Percentiles rank a stretch among this genome's conserved stretches.
These are phyloP conservation scores for Silybum marianum DNA, from an alignment of 129 eudicot species.

Conservation along the genomic window DNA sequence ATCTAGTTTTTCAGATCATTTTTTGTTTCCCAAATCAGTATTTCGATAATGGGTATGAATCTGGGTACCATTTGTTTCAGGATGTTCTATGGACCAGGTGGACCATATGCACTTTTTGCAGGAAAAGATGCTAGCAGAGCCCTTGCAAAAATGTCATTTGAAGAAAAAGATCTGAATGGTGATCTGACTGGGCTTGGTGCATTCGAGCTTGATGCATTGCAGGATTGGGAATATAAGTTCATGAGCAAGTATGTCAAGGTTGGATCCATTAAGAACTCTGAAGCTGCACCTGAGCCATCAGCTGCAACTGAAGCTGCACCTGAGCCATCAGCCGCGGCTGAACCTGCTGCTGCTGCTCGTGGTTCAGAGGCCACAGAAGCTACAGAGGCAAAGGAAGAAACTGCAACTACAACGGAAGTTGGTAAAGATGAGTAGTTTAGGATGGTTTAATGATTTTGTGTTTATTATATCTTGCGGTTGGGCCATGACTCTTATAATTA, in stretches of 20 bases:
- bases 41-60: constrained; percentile 9
- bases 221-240: constrained; percentile 98
- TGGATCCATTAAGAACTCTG: constrained; percentile 70
- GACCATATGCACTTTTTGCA: constrained; percentile 94
- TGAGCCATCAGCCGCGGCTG: constrained; percentile 35
- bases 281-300: constrained; percentile 30
- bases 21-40: neutral
- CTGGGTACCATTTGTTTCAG: constrained; percentile 34
- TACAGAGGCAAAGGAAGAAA: constrained; percentile 22
- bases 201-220: constrained; percentile 92
- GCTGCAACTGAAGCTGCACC: constrained; percentile 23
- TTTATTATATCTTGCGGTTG: neutral
- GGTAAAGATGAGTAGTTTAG: constrained; percentile 28
- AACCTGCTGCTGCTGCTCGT: constrained; percentile 35
- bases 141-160: constrained; percentile 99
- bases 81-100: constrained; percentile 98
- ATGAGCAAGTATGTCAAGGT: constrained; percentile 98
- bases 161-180: constrained; percentile 46
- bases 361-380: constrained; percentile 47
- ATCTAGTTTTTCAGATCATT: neutral
- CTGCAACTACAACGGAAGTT: constrained; percentile 19
- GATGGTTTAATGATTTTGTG: constrained; percentile 1
- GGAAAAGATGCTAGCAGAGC: constrained; percentile 99
- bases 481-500: constrained; percentile 17
- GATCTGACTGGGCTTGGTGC: constrained; percentile 88